Conservation (phyloP, 306 rosid genomes). For the Herpetospermum pedunculosum region DNA sequence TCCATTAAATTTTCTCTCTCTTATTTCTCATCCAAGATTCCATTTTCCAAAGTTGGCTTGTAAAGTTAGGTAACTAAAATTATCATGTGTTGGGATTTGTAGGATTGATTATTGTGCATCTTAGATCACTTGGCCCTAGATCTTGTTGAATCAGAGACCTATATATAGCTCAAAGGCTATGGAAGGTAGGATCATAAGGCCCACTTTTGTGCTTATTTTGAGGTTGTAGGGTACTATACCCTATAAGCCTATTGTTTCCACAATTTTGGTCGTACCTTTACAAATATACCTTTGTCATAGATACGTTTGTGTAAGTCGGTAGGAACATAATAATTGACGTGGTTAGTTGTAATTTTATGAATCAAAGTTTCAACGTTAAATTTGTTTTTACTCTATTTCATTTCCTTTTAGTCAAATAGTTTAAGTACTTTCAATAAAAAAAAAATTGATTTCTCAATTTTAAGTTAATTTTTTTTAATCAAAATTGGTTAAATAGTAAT, state of each 20-base stretch:
- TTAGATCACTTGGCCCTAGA: not conserved
- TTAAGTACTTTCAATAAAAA: too few species aligned
- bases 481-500: too few species aligned
- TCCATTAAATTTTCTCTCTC: not conserved
- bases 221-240: not conserved
- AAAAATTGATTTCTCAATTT: too few species aligned
- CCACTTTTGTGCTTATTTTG: not conserved
- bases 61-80: not conserved
- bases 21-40: not conserved
- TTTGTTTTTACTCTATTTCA: too few species aligned
- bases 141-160: not conserved
- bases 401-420: too few species aligned
- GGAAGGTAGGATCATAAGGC: not conserved
- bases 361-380: too few species aligned
- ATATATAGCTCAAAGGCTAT: not conserved
- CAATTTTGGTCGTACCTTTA: not conserved
- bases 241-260: not conserved
- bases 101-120: not conserved
- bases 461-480: too few species aligned
- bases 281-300: not conserved
- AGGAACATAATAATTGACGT: too few species aligned
- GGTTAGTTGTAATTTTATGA: too few species aligned
- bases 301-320: not conserved
- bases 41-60: not conserved
- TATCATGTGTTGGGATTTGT: not conserved